These are phyloP conservation scores for Ogataea pignaliae DNA, from an alignment of 805 yeast species.

Conservation along the genomic window DNA sequence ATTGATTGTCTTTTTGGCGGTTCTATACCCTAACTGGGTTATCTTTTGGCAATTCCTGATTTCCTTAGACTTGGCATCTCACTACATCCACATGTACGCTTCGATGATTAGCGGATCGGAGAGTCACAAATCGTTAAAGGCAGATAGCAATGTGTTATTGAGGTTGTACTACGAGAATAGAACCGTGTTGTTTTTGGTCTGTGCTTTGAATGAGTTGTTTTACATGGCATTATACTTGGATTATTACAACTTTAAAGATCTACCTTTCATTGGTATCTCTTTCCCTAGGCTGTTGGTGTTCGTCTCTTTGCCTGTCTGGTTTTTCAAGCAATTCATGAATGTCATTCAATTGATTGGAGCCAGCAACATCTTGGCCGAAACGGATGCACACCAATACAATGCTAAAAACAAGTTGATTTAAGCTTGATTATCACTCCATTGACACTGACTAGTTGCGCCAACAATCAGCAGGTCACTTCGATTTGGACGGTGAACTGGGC, in stretches of 20 bases:
- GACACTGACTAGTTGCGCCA: too few species aligned
- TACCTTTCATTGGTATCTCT: conserved; percentile 34
- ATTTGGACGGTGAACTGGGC: too few species aligned
- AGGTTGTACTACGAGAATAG: conserved; percentile 85
- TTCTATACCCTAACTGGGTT: conserved; percentile 67
- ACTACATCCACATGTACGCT: conserved; percentile 98
- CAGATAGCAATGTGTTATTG: conserved; percentile 65
- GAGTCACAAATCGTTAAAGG: conserved; percentile 79
- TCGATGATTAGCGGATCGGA: conserved; percentile 72
- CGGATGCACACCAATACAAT: conserved; percentile 56
- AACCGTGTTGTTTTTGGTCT: conserved; percentile 76
- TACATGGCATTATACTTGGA: conserved; percentile 84
- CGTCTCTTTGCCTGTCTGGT: conserved; percentile 78
- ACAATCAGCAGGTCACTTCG: too few species aligned
- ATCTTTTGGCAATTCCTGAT: conserved; percentile 78
- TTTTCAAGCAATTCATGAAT: conserved; percentile 86
- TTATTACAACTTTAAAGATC: conserved; percentile 48
- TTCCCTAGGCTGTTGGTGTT: conserved; percentile 35
- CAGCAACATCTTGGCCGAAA: conserved; percentile 68
- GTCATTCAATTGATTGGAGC: conserved; percentile 86
- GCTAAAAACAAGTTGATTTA: conserved; percentile 28
- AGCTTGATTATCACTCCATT: not conserved
- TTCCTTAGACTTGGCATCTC: conserved; percentile 85
- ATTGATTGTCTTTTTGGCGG: conserved; percentile 80
- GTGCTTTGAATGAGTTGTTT: conserved; percentile 91